A percentile compares a stretch with the other conserved stretches of the same genome.
Evolutionary conservation across 345 rosid species (phyloP).

Genomic region (Ceriops decandra): DNA sequence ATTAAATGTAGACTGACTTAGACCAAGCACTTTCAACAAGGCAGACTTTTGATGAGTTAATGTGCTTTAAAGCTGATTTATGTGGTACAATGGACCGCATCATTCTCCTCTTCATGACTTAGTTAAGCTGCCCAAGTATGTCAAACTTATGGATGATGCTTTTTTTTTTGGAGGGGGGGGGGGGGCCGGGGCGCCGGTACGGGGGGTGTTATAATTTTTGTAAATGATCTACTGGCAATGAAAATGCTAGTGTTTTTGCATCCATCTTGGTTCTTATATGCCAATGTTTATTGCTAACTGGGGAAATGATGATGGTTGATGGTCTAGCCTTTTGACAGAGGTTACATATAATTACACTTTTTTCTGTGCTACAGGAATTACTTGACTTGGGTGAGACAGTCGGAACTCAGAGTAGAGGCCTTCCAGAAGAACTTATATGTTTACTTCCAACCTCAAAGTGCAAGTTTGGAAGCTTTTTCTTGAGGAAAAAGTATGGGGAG

Average conservation of each 20-base stretch:
- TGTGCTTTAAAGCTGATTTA: background rate
- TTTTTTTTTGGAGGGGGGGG: background rate
- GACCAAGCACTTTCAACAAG: conserved; percentile 1
- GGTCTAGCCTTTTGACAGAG: background rate
- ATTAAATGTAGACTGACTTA: background rate
- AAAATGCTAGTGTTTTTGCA: background rate
- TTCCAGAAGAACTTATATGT: conserved; percentile 48
- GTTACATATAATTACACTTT: background rate
- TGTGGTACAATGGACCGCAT: background rate
- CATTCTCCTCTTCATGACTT: background rate
- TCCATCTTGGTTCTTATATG: background rate
- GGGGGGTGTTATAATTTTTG: background rate
- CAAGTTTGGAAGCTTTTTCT: conserved; percentile 54
- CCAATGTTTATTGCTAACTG: background rate
- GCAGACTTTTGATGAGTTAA: background rate
- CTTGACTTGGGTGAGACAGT: conserved; percentile 68
- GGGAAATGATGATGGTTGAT: background rate
- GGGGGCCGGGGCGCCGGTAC: background rate
- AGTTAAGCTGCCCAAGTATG: background rate
- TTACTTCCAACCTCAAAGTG: conserved; percentile 61
- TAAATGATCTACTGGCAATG: background rate
- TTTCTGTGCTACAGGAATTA: conserved; percentile 45
- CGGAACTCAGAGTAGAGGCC: conserved; percentile 64
- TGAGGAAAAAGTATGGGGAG: conserved; percentile 49
- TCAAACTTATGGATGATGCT: background rate